Conservation (phyloP, 441 rosid genomes). For the Bocquillonia castaneifolia region DNA sequence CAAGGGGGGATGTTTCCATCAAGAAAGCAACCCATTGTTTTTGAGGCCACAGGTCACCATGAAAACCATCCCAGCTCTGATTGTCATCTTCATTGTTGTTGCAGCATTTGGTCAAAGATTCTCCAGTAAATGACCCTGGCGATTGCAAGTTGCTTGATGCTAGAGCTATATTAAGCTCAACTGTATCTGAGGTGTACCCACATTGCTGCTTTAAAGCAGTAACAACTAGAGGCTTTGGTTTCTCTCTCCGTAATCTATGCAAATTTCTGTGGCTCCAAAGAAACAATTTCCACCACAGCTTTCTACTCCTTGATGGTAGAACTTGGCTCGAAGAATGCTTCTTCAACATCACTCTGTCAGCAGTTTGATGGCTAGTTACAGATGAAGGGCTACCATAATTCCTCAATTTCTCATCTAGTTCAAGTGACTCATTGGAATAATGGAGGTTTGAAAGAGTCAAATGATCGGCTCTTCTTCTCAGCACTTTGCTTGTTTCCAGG, state of each 20-base stretch:
- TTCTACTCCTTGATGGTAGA: slow-evolving; percentile 77
- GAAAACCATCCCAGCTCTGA: slow-evolving; percentile 40
- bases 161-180: slow-evolving; percentile 40
- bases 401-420: slow-evolving; percentile 23
- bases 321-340: slow-evolving; percentile 91
- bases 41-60: slow-evolving; percentile 51
- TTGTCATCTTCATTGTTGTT: slow-evolving; percentile 21
- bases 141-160: slow-evolving; percentile 38
- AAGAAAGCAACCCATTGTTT: slow-evolving; percentile 88
- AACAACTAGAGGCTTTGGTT: slow-evolving; percentile 31
- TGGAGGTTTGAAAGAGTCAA: slow-evolving; percentile 38
- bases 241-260: slow-evolving; percentile 40
- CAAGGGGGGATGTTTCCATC: slow-evolving; percentile 50
- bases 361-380: slow-evolving; percentile 51
- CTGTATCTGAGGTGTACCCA: slow-evolving; percentile 80
- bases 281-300: slow-evolving; percentile 82
- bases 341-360: slow-evolving; percentile 89
- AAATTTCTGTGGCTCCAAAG: slow-evolving; percentile 94
- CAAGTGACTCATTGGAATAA: slow-evolving; percentile 37
- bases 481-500: slow-evolving; percentile 47
- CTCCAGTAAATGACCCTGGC: slow-evolving; percentile 44
- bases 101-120: slow-evolving; percentile 33
- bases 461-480: slow-evolving; percentile 30
- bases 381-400: slow-evolving; percentile 49
- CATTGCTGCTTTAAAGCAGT: slow-evolving; percentile 51